Percentiles rank a stretch among this genome's conserved stretches.
These are phyloP conservation scores for Trifolium subterraneum DNA, from an alignment of 306 rosid species.

Conservation along the genomic window DNA sequence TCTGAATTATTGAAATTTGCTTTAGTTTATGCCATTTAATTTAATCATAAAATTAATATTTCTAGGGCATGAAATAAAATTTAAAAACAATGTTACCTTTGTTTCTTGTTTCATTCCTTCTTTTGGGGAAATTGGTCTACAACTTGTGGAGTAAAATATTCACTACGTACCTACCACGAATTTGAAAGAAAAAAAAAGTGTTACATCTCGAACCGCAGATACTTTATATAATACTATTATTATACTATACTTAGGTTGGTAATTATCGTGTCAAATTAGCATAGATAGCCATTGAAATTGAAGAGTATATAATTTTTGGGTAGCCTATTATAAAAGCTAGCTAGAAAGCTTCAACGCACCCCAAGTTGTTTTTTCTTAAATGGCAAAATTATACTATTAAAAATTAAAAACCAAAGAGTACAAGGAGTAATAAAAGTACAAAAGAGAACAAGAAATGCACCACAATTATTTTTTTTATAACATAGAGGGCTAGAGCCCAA, in stretches of 20 bases:
- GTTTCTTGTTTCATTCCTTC: constrained; percentile 33
- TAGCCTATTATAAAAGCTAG: background rate
- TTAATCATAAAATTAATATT: constrained; percentile 9
- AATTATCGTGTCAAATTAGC: background rate
- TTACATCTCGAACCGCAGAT: constrained; percentile 35
- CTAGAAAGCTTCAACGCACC: background rate
- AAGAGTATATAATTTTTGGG: background rate
- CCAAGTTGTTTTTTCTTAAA: background rate
- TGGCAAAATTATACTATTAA: too few relatives aligned
- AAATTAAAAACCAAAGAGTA: too few relatives aligned
- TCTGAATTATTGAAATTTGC: background rate
- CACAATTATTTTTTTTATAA: too few relatives aligned
- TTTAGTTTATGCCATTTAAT: constrained; percentile 19
- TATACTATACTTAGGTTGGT: background rate
- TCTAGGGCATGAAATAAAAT: background rate
- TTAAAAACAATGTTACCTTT: background rate
- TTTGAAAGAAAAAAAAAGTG: constrained; percentile 35
- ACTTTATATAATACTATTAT: background rate
- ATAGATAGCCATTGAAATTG: background rate
- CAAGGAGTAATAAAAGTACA: too few relatives aligned
- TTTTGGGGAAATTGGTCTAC: constrained; percentile 34
- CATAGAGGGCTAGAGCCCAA: too few relatives aligned
- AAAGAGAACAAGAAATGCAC: too few relatives aligned
- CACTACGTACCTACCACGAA: constrained; percentile 60
- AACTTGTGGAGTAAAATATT: constrained; percentile 43